Evolutionary conservation across 2,329 filamentous ascomycete species (phyloP), one percentile per base, ranked within the genome.

Genomic region (Monilinia laxa): DNA sequence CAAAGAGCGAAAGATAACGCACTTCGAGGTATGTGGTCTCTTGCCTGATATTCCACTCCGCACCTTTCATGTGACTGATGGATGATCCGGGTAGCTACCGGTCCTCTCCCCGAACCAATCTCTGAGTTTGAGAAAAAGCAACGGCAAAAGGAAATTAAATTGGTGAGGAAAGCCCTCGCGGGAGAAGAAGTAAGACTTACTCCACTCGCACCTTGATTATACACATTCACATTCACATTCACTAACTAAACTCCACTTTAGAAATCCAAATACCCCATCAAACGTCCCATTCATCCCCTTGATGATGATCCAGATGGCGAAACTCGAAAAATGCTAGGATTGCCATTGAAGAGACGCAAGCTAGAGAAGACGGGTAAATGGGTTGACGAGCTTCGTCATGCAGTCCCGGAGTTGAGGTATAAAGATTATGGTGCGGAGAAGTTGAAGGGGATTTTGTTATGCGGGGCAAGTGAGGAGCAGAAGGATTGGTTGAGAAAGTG

Each of bases 51-150:
- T 47, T 52, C 2, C 14, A 7, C 45, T 6, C 40, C 16, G 1
- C 18, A 10, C 20, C 6, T 10, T 28, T 58, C 1, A 31, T 11
- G 7, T n/a, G 47, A 60, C 18, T 38, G 42, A 53, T 18, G 23
- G 28, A 56, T 65, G 14, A n/a, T 7, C 20, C 7, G 4, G n/a
- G 18, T 31, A 65, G 63, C 55, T 11, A 60, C 63, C 12, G 63
- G 63, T 4, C 45, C 23, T 0, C 47, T 72, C 0, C 70, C 70
- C 38, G 67, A 69, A 14, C 70, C 71, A 1, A 58, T 70, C 35
- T 57, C 57, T 10, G 38, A 51, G 5, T 47, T 4, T 2, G 71
- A 72, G 49, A 70, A 67, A 47, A 70, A 58, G 18, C 62, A 57
- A 2, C 28, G 68, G 2, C 51, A 63, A n/a, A 49, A 55, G 3